Percentiles rank a stretch among this genome's conserved stretches.
These are phyloP conservation scores for Fusarium sp. DNA, from an alignment of 2,329 filamentous ascomycete species.

Conservation along the genomic window DNA sequence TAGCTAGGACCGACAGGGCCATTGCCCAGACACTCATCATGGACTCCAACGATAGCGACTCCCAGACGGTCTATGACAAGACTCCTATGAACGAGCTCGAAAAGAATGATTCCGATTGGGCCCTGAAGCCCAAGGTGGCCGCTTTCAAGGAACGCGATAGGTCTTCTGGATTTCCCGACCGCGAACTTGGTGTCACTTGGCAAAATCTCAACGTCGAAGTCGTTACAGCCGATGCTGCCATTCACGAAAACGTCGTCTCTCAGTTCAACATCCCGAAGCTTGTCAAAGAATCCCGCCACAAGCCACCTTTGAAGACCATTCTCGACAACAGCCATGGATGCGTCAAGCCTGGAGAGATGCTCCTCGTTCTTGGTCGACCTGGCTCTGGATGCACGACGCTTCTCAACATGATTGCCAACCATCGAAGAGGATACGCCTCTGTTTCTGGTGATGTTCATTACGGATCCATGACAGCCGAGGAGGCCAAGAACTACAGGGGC, in stretches of 20 bases:
- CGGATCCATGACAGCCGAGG: constrained; percentile 61
- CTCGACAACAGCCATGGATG: constrained; percentile 74
- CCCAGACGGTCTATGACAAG: constrained; percentile 38
- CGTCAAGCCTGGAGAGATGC: constrained; percentile 78
- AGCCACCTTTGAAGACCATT: constrained; percentile 71
- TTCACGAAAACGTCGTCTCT: constrained; percentile 72
- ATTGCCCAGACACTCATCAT: constrained; percentile 30
- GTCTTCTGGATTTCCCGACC: constrained; percentile 57
- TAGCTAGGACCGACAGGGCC: constrained; percentile 8
- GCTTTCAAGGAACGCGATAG: constrained; percentile 55
- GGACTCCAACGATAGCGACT: constrained; percentile 42
- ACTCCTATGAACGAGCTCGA: constrained; percentile 15
- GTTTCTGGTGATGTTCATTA: constrained; percentile 70
- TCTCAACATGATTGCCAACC: constrained; percentile 75
- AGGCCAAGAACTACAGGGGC: constrained; percentile 60
- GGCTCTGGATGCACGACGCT: constrained; percentile 78
- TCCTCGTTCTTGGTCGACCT: constrained; percentile 75
- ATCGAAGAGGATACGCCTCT: constrained; percentile 66
- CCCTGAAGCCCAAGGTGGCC: constrained; percentile 59
- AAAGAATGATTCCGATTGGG: constrained; percentile 52
- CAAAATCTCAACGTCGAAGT: constrained; percentile 71
- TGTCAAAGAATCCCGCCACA: constrained; percentile 63
- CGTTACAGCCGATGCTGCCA: constrained; percentile 67
- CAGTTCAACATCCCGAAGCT: constrained; percentile 66
- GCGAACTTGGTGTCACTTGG: constrained; percentile 72